phyloP scores from a whole-genome alignment of 2,329 filamentous ascomycete species.

The Anisogramma anomala region DNA sequence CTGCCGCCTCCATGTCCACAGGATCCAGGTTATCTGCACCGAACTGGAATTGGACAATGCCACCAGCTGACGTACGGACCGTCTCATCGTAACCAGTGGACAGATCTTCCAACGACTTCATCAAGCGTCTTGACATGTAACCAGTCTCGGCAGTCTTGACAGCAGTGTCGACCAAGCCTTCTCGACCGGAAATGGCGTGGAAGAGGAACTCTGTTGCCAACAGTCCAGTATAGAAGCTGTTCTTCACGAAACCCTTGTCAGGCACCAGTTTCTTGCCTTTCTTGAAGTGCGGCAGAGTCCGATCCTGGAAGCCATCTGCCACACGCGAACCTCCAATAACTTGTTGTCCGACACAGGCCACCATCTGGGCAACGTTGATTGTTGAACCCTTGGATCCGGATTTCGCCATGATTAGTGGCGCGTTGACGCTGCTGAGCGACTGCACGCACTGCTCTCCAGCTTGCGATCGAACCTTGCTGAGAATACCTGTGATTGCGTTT shows the following conservation, averaged over 20 bases:
- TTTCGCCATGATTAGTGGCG: conserved; percentile 91
- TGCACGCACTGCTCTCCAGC: conserved; percentile 86
- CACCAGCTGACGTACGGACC: conserved; percentile 77
- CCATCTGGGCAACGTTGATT: conserved; percentile 99
- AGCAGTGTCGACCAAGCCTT: conserved; percentile 95
- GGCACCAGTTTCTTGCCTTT: conserved; percentile 88
- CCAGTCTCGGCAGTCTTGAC: conserved; percentile 98
- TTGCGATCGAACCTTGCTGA: conserved; percentile 82
- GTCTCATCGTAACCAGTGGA: conserved; percentile 91
- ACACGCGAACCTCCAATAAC: conserved; percentile 94
- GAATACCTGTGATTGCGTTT: conserved; percentile 77
- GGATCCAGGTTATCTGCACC: conserved; percentile 93
- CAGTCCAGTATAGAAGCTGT: conserved; percentile 93
- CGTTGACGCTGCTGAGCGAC: conserved; percentile 81
- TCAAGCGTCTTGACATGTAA: conserved; percentile 95
- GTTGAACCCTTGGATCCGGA: conserved; percentile 94
- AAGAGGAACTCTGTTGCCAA: conserved; percentile 90
- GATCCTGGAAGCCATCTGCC: conserved; percentile 89
- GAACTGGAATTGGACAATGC: conserved; percentile 93
- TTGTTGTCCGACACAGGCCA: conserved; percentile 91
- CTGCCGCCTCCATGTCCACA: conserved; percentile 92
- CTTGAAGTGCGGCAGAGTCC: conserved; percentile 86
- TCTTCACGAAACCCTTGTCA: conserved; percentile 90
- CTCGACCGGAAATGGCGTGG: conserved; percentile 95
- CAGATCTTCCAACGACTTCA: conserved; percentile 95